Percentiles rank a stretch among this genome's conserved stretches.
Evolutionary conservation across 441 rosid species (phyloP).

Genomic region (Gossypium davidsonii): DNA sequence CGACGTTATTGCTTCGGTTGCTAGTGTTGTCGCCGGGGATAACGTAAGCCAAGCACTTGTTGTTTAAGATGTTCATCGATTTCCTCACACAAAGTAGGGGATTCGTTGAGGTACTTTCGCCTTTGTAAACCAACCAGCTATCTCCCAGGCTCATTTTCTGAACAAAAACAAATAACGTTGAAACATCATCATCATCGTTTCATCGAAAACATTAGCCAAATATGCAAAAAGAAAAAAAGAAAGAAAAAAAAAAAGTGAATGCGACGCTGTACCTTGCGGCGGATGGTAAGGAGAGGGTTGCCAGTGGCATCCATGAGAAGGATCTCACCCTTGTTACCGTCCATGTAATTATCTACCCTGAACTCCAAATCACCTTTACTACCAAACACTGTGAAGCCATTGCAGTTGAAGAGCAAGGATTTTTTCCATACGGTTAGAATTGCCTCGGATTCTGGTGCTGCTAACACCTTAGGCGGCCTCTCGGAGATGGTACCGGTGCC

Average conservation of each 20-base stretch:
- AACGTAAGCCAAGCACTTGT: conserved; percentile 50
- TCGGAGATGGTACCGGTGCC: not conserved
- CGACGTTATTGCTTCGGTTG: conserved; percentile 17
- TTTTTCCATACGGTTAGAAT: conserved; percentile 89
- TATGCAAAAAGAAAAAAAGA: too few species aligned
- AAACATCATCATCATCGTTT: not conserved
- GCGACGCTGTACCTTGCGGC: conserved; percentile 60
- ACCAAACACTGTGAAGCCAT: conserved; percentile 81
- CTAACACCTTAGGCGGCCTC: conserved; percentile 2
- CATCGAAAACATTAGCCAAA: not conserved
- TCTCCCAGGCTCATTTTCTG: conserved; percentile 75
- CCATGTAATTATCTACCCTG: conserved; percentile 79
- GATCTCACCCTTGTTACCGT: conserved; percentile 45
- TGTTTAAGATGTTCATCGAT: conserved; percentile 38
- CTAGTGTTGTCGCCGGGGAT: not conserved
- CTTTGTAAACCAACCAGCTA: conserved; percentile 73
- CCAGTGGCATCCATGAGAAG: conserved; percentile 89
- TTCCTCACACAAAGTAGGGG: conserved; percentile 57
- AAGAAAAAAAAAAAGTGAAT: not conserved
- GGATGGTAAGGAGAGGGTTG: conserved; percentile 77
- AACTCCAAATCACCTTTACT: conserved; percentile 62
- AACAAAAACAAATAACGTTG: not conserved
- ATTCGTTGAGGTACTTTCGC: conserved; percentile 44
- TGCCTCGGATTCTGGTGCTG: conserved; percentile 10
- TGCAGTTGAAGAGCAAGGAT: conserved; percentile 81